Conservation (phyloP, 2,329 filamentous ascomycete species). For the Apiospora hydei region DNA sequence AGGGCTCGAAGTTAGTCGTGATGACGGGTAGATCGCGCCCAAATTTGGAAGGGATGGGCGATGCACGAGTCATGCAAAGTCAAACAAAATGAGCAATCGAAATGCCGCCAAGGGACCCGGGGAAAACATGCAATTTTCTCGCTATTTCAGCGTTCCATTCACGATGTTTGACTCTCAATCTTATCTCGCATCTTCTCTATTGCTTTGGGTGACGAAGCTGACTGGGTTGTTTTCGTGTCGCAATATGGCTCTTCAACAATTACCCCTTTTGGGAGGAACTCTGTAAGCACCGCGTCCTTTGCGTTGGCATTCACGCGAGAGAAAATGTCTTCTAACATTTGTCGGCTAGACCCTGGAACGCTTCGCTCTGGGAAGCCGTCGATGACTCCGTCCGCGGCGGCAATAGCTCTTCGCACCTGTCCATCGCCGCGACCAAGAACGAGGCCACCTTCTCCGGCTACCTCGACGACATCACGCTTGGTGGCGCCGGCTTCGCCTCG, state of each 20-base stretch:
- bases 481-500: constrained; percentile 19
- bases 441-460: constrained; percentile 8
- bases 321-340: background rate
- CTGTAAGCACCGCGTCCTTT: background rate
- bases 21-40: background rate
- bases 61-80: background rate
- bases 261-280: background rate
- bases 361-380: background rate
- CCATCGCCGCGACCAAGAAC: background rate
- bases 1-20: background rate
- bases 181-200: background rate
- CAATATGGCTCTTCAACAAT: background rate
- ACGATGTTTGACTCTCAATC: background rate
- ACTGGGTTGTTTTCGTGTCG: no score
- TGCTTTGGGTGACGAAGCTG: background rate
- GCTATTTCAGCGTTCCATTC: background rate
- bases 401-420: constrained; percentile 5
- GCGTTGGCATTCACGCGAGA: background rate
- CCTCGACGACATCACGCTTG: background rate
- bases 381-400: constrained; percentile 19
- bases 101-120: background rate
- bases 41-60: accelerated
- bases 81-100: background rate
- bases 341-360: background rate
- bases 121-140: background rate